Percentiles rank a stretch among this genome's conserved stretches.
Conservation (phyloP, 169 alveolate species). For the Neospora caninum region DNA sequence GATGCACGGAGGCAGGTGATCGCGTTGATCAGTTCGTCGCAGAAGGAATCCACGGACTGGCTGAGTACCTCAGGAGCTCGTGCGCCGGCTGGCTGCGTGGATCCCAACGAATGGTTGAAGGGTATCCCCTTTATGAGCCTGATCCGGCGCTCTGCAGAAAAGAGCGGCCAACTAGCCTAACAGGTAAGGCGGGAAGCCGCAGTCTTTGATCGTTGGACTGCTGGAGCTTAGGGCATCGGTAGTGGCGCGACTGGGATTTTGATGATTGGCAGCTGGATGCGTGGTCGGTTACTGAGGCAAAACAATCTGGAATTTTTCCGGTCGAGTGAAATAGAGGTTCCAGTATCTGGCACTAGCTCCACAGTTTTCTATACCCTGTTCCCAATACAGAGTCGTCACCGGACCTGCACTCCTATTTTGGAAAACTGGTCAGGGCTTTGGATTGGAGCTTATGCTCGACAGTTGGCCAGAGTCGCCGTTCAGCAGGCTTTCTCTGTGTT, state of each 20-base stretch:
- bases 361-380: neutral
- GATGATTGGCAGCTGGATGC: no score
- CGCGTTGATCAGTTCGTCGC: conserved; percentile 62
- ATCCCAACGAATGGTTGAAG: conserved; percentile 53
- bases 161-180: conserved; percentile 64
- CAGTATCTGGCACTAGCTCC: neutral
- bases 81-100: conserved; percentile 37
- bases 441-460: no score
- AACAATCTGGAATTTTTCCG: no score
- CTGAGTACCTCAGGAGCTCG: conserved; percentile 3
- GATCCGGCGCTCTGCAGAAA: conserved; percentile 49
- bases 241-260: neutral
- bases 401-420: no score
- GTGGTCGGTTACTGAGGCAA: neutral
- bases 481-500: no score
- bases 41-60: conserved; percentile 52
- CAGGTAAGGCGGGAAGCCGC: conserved; percentile 47
- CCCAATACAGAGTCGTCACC: no score
- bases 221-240: neutral
- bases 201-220: neutral
- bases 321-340: neutral
- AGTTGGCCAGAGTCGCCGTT: no score
- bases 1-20: conserved; percentile 56
- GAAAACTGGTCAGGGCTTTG: no score
- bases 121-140: conserved; percentile 67